A percentile compares a stretch with the other conserved stretches of the same genome.
phyloP scores from a whole-genome alignment of 441 rosid genomes.

The Pelargonium cotyledonis region DNA sequence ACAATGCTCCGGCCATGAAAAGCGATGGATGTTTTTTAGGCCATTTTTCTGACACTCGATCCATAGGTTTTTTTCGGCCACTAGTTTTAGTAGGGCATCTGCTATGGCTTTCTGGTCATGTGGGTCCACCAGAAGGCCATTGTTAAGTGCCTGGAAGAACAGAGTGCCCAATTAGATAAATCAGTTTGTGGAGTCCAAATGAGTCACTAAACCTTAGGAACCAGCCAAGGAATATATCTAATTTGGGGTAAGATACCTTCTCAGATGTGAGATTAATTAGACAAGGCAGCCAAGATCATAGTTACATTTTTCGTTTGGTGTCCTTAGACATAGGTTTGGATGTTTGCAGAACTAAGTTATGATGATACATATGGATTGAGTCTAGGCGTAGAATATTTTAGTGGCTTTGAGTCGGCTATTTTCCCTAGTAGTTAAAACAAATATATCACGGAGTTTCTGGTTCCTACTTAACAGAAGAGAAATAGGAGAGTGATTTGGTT shows the following conservation, averaged over 20 bases:
- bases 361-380: background rate
- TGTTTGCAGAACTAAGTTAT: background rate
- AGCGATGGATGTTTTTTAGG: slow-evolving; percentile 47
- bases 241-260: background rate
- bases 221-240: background rate
- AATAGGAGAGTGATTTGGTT: slow-evolving; percentile 12
- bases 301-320: background rate
- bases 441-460: too few species aligned
- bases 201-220: background rate
- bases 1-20: slow-evolving; percentile 72
- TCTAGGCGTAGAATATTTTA: background rate
- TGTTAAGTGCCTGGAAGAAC: slow-evolving; percentile 45
- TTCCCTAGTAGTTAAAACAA: background rate
- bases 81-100: slow-evolving; percentile 63
- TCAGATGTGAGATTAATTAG: background rate
- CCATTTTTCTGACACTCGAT: slow-evolving; percentile 54
- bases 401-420: background rate
- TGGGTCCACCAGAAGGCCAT: slow-evolving; percentile 60
- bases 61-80: slow-evolving; percentile 57
- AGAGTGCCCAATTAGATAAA: slow-evolving; percentile 13
- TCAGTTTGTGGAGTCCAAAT: background rate
- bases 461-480: too few species aligned
- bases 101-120: slow-evolving; percentile 55
- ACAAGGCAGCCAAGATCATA: background rate
- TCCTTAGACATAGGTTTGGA: background rate